Base-by-base conservation (phyloP, 768 basidiomycete genomes). In the Tricholomella constricta region DNA sequence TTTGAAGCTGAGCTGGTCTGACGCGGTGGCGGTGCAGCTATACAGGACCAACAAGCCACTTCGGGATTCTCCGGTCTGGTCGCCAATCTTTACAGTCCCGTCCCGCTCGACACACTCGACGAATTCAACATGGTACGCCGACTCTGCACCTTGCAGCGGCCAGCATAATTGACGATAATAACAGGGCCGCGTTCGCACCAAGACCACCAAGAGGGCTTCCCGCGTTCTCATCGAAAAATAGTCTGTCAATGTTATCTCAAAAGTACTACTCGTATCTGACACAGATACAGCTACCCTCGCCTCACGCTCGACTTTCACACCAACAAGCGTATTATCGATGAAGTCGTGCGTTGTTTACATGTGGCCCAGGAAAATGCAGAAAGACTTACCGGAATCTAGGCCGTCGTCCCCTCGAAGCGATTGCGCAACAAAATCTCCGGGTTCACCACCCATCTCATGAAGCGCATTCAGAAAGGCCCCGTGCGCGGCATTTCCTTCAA, bases 401-500 rank as follows among this genome's bases (percentile, higher is more conserved):
- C 93, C 54, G 78, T 90, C 60, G 95, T 99, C 62, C 96, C 96
- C 54, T 98, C 97, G 51, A 98, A 99, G 79, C 93, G 96, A 63
- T 86, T 99, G 65, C 87, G 97, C 71, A 99, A 99, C 91, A 99
- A 99, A 84, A 90, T 99, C 69, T 88, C 96, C 10, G 97, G 97
- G 42, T 99, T 98, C 86, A 99, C 97, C 55, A 99, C 97, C 66
- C 97, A 99, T 72, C 80, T 99, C 73, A 99, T 99, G 97, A 98
- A 94, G 84, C 94, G 97, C 68, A 99, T 99, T 67, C 94, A 97
- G 75, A 86, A 86, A 55, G 97, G 97, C 3, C 97, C 97, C 65
- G 97, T 99, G 59, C 93, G 94, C 60, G 97, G 97, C 65, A 99
- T 99, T 73, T 98, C 97, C 51, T 99, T 98, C 93, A 97, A 98